These are phyloP conservation scores for Verticillium klebahnii DNA, from an alignment of 2,329 filamentous ascomycete genomes.

Conservation along the genomic window DNA sequence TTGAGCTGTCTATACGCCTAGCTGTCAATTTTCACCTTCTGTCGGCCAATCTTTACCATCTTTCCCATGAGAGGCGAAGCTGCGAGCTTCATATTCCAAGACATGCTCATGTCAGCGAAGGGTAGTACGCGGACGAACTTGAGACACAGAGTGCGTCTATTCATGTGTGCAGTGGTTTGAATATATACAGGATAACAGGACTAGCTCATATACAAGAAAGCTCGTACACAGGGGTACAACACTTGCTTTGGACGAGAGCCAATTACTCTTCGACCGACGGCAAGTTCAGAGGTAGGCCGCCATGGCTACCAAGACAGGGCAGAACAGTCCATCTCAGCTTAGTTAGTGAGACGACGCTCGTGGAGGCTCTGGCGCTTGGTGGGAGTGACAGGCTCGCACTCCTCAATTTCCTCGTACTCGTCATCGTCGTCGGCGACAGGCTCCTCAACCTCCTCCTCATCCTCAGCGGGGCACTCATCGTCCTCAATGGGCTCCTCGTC, in stretches of 20 bases:
- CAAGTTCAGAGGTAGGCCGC: not conserved
- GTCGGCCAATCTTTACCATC: too few species aligned
- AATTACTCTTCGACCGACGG: not conserved
- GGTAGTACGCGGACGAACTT: not conserved
- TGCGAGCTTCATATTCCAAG: too few species aligned
- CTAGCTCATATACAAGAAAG: slow-evolving; percentile 3
- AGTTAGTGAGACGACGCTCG: slow-evolving; percentile 10
- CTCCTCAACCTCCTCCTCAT: slow-evolving; percentile 1
- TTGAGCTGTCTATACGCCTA: too few species aligned
- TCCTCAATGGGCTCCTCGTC: not conserved
- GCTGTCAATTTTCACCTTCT: too few species aligned
- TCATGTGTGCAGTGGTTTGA: slow-evolving; percentile 1
- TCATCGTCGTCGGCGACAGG: not conserved
- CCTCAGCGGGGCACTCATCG: slow-evolving; percentile 1
- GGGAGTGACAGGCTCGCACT: slow-evolving; percentile 1
- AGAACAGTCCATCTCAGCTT: not conserved
- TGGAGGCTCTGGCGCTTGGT: slow-evolving; percentile 12
- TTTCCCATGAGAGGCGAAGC: too few species aligned
- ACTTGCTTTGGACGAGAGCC: not conserved
- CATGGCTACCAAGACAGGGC: not conserved
- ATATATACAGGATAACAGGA: slow-evolving; percentile 4
- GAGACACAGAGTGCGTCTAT: not conserved
- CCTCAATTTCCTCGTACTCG: slow-evolving; percentile 4
- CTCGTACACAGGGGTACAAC: not conserved
- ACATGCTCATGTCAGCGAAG: not conserved